phyloP scores from a whole-genome alignment of 306 rosid genomes.

The Cicer cuneatum region DNA sequence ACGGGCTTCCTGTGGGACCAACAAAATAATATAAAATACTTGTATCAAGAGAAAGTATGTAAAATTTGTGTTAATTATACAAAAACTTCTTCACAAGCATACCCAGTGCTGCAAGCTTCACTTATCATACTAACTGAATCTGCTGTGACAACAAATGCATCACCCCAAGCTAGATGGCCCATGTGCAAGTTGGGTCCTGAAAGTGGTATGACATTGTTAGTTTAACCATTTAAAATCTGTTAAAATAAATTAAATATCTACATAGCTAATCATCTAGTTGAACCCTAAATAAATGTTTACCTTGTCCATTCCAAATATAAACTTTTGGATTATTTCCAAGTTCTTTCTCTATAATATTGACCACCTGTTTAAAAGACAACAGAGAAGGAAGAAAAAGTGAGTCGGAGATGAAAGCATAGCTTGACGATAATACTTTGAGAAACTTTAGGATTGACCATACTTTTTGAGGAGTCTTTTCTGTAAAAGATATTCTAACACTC shows the following conservation, averaged over 20 bases:
- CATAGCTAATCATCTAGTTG: constrained; percentile 35
- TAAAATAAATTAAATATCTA: constrained; percentile 26
- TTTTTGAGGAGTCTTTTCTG: constrained; percentile 86
- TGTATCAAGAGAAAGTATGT: constrained; percentile 18
- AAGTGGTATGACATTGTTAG: constrained; percentile 29
- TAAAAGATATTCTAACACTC: constrained; percentile 89
- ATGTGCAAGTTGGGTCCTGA: constrained; percentile 82
- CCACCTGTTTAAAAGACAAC: constrained; percentile 61
- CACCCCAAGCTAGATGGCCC: constrained; percentile 98
- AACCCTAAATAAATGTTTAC: constrained; percentile 50
- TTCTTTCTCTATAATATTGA: constrained; percentile 63
- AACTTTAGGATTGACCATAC: constrained; percentile 46
- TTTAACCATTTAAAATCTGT: constrained; percentile 27
- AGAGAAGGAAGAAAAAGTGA: constrained; percentile 10
- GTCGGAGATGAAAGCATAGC: constrained; percentile 9
- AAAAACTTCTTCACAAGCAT: constrained; percentile 46
- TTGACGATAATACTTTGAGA: constrained; percentile 2
- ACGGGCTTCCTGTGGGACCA: constrained; percentile 78
- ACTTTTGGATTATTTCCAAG: constrained; percentile 84
- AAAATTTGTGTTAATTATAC: constrained; percentile 2
- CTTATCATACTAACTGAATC: constrained; percentile 94
- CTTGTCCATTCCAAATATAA: constrained; percentile 84
- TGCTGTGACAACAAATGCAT: constrained; percentile 91
- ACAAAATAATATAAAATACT: constrained; percentile 28
- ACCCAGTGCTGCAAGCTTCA: constrained; percentile 99